phyloP scores from a whole-genome alignment of 2,329 filamentous ascomycete genomes.

The Trichoderma afroharzianum region DNA sequence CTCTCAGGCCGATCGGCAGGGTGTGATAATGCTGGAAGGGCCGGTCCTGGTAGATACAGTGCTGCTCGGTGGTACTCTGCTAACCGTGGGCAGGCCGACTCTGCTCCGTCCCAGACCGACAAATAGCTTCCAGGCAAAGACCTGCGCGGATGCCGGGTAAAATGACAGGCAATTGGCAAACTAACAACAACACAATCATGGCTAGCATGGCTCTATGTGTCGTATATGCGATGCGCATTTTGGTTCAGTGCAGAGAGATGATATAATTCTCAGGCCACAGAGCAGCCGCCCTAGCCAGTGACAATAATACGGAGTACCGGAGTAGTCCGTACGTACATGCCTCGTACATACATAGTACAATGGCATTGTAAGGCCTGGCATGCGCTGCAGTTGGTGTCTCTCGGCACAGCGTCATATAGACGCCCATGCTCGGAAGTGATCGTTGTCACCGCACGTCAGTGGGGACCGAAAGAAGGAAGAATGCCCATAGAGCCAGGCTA shows the following conservation, averaged over 20 bases:
- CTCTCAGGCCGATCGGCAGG: not conserved
- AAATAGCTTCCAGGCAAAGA: not conserved
- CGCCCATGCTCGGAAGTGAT: not conserved
- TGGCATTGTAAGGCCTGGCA: not conserved
- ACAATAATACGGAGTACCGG: not conserved
- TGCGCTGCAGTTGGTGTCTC: not conserved
- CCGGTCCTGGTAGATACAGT: not conserved
- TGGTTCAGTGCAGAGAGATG: not conserved
- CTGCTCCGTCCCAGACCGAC: not conserved
- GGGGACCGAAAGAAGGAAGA: not conserved
- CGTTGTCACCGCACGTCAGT: slow-evolving; percentile 2
- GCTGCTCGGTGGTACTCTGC: not conserved
- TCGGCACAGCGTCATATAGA: not conserved
- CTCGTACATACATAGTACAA: not conserved
- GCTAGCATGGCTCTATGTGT: not conserved
- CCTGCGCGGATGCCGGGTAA: not conserved
- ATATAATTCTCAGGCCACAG: not conserved
- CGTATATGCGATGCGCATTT: not conserved
- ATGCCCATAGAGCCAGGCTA: not conserved
- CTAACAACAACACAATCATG: not conserved
- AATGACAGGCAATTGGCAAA: not conserved
- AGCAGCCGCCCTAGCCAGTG: not conserved
- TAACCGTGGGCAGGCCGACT: not conserved
- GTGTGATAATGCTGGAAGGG: not conserved
- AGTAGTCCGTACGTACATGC: slow-evolving; percentile 2